Evolutionary conservation across 108 stramenopile species (phyloP), one percentile per base, ranked within the genome.

Genomic region (Pseudonitzschia pungens): DNA sequence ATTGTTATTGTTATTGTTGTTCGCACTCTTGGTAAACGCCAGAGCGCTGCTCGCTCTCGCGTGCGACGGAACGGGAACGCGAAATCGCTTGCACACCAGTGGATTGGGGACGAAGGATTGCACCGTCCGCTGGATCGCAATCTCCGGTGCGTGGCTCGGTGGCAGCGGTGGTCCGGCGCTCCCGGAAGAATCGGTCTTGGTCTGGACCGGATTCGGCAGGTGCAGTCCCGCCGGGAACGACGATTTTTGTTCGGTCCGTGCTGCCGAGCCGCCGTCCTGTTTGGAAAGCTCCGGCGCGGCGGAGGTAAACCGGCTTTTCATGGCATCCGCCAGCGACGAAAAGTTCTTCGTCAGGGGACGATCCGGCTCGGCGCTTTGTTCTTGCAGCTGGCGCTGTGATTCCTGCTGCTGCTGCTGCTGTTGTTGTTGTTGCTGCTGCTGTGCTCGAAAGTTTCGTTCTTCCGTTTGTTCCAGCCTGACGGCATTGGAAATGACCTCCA

Each of bases 61-160:
- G n/a, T 73, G 45, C 27, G 42, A 65, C 31, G 84, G 79, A 4
- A 68, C 48, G 6, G 75, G 58, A 20, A 88, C 81, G 28, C 70
- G 68, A 41, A 88, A 77, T 20, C 87, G 79, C 65, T 88, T 88
- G 75, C 87, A 84, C 31, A 88, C 24, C 24, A 88, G 69, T 5
- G 75, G 73, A 33, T 66, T 54, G 14, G 87, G 87, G 21, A 51
- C 7, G 73, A 84, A 88, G 41, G 67, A 18, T 42, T 44, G 22
- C 20, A 63, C 57, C 6, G 77, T 79, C 16, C 83, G 71, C 1
- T 29, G 10, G 53, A 85, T 72, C 0, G 45, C 28, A 5, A 75
- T 67, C 31, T 53, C n/a, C 74, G 42, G 33, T 33, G 4, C 41
- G 26, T 60, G 29, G 41, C 22, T 16, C 48, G 33, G 27, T 0